Evolutionary conservation across 257 asterid genomes (phyloP).

Genomic region (Solanum pinnatisectum): DNA sequence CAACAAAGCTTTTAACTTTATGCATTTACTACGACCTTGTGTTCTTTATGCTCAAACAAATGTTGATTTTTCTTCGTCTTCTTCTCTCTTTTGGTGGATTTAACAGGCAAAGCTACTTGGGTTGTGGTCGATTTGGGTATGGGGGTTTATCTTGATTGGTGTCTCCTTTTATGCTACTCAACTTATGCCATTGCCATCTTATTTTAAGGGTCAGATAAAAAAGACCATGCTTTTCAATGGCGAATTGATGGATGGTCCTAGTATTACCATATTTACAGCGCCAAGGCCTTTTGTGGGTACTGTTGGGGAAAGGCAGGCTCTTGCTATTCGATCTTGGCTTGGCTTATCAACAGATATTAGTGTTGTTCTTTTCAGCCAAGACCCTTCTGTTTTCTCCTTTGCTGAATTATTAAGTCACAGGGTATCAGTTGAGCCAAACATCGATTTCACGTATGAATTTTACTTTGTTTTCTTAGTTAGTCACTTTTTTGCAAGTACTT

Average conservation of each 20-base stretch:
- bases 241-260: conserved; percentile 33
- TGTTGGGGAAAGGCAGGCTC: conserved; percentile 52
- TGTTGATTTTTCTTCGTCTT: background rate
- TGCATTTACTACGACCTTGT: background rate
- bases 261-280: conserved; percentile 63
- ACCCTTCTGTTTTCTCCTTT: conserved; percentile 62
- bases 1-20: background rate
- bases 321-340: conserved; percentile 93
- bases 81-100: background rate
- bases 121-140: conserved; percentile 65
- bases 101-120: conserved; percentile 58
- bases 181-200: conserved; percentile 41
- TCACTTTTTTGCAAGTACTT: background rate
- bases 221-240: conserved; percentile 14
- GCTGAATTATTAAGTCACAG: conserved; percentile 50
- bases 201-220: conserved; percentile 24
- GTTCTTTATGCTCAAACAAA: background rate
- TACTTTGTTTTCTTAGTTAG: background rate
- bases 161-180: conserved; percentile 67
- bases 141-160: conserved; percentile 60
- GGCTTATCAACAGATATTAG: conserved; percentile 44
- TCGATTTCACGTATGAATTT: conserved; percentile 81
- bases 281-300: conserved; percentile 64
- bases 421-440: conserved; percentile 58
- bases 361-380: conserved; percentile 74